These are phyloP conservation scores for Colletotrichum ledebouriae DNA, from an alignment of 2,329 filamentous ascomycete species.

Conservation along the genomic window DNA sequence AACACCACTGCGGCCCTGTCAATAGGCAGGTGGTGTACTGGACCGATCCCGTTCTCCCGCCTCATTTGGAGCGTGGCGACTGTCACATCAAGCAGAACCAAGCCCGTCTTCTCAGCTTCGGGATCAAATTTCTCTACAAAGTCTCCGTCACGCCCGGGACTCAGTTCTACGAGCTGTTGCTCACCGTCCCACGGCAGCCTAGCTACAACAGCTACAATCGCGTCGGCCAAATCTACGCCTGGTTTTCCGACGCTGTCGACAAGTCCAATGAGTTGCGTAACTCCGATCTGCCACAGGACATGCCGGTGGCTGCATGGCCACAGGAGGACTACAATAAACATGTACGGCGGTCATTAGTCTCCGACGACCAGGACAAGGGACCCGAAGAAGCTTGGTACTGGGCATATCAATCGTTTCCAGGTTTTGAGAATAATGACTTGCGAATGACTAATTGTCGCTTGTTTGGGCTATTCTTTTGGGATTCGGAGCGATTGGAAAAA, in stretches of 20 bases:
- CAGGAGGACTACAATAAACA: constrained; percentile 19
- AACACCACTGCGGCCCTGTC: constrained; percentile 29
- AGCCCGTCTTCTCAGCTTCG: constrained; percentile 33
- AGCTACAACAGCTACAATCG: constrained; percentile 36
- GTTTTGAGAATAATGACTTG: constrained; percentile 24
- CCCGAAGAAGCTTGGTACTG: constrained; percentile 40
- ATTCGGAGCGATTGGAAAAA: constrained; percentile 30
- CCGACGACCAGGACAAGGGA: constrained; percentile 28
- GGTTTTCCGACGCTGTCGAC: constrained; percentile 35
- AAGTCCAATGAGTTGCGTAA: constrained; percentile 24
- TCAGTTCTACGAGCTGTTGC: constrained; percentile 28
- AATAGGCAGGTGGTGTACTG: constrained; percentile 34
- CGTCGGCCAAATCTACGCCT: constrained; percentile 33
- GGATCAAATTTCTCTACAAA: constrained; percentile 30
- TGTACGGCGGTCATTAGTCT: constrained; percentile 19
- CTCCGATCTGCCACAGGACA: constrained; percentile 13
- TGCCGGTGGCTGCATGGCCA: constrained; percentile 2
- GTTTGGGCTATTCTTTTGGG: constrained; percentile 39
- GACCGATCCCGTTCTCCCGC: constrained; percentile 25
- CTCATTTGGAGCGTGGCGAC: constrained; percentile 27
- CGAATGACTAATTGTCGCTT: constrained; percentile 37
- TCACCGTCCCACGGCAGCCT: constrained; percentile 27
- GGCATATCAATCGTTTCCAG: constrained; percentile 32
- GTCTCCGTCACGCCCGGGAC: constrained; percentile 27
- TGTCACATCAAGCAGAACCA: constrained; percentile 40